phyloP scores from a whole-genome alignment of 441 rosid genomes.

The Brassica hybrid region DNA sequence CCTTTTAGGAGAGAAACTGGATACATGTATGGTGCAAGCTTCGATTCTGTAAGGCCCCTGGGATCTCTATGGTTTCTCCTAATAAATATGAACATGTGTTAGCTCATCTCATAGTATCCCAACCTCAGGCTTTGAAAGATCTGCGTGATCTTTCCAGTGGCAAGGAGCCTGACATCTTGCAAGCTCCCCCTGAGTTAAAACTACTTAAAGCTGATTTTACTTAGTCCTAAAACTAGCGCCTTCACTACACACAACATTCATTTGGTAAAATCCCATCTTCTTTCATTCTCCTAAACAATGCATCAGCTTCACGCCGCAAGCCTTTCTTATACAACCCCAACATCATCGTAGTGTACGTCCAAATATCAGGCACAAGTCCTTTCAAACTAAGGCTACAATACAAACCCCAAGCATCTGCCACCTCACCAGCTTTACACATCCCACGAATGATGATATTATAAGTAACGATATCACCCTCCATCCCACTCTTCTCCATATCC shows the following conservation, averaged over 20 bases:
- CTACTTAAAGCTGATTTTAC: background rate
- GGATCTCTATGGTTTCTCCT: background rate
- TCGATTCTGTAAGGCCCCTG: slow-evolving; percentile 7
- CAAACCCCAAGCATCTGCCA: slow-evolving; percentile 25
- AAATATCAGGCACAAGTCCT: slow-evolving; percentile 19
- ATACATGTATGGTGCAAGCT: slow-evolving; percentile 8
- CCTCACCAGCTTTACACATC: slow-evolving; percentile 13
- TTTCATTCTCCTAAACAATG: slow-evolving; percentile 18
- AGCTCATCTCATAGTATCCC: slow-evolving; percentile 8
- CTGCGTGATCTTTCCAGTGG: slow-evolving; percentile 11
- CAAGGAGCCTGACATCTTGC: slow-evolving; percentile 23
- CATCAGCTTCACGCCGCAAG: slow-evolving; percentile 19
- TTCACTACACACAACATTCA: slow-evolving; percentile 17
- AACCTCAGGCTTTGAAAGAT: background rate
- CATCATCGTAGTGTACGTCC: slow-evolving; percentile 26
- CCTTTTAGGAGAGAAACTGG: background rate
- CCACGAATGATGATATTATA: background rate
- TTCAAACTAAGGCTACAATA: background rate
- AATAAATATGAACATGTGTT: slow-evolving; percentile 20
- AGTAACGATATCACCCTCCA: background rate
- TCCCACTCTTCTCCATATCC: slow-evolving; percentile 19
- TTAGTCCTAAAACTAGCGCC: background rate
- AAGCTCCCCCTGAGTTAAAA: slow-evolving; percentile 18
- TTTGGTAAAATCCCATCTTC: slow-evolving; percentile 39
- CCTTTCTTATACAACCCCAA: slow-evolving; percentile 5